Evolutionary conservation across 257 asterid species (phyloP).

Genomic region (Perilla frutescens): DNA sequence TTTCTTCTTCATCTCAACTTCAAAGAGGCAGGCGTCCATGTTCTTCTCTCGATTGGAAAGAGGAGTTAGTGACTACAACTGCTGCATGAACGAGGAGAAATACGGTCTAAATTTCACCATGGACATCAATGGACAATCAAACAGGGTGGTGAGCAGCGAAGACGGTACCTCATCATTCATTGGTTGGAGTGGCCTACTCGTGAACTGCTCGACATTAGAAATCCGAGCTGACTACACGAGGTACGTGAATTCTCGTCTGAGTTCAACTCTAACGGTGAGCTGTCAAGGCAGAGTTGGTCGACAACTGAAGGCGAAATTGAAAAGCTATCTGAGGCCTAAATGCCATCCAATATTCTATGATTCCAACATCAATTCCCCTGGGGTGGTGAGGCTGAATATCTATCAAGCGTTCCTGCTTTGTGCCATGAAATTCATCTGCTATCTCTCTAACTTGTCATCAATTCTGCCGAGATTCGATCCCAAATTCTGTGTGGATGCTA

Average conservation of each 20-base stretch:
- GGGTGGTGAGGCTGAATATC: slow-evolving; percentile 82
- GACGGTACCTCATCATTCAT: slow-evolving; percentile 81
- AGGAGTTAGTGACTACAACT: slow-evolving; percentile 79
- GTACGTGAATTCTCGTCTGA: slow-evolving; percentile 64
- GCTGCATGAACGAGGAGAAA: slow-evolving; percentile 80
- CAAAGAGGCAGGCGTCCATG: slow-evolving; percentile 76
- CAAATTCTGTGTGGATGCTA: slow-evolving; percentile 46
- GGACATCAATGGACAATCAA: slow-evolving; percentile 47
- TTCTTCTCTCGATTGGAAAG: slow-evolving; percentile 69
- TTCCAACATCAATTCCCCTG: slow-evolving; percentile 74
- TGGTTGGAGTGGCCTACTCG: slow-evolving; percentile 88
- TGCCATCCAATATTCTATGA: slow-evolving; percentile 88
- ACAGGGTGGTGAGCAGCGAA: slow-evolving; percentile 57
- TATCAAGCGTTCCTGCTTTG: slow-evolving; percentile 80
- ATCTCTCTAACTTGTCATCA: slow-evolving; percentile 58
- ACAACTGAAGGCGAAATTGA: slow-evolving; percentile 59
- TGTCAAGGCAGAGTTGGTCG: slow-evolving; percentile 57
- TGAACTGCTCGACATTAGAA: slow-evolving; percentile 80
- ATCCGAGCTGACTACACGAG: slow-evolving; percentile 95
- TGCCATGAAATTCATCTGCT: slow-evolving; percentile 84
- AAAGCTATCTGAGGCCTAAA: slow-evolving; percentile 68
- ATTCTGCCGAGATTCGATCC: slow-evolving; percentile 51
- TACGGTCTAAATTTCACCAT: slow-evolving; percentile 69
- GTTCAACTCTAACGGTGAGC: slow-evolving; percentile 72
- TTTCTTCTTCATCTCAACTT: slow-evolving; percentile 80